Base-by-base conservation (phyloP, 2,329 filamentous ascomycete species). In the Calonectria pseudoturangicola region DNA sequence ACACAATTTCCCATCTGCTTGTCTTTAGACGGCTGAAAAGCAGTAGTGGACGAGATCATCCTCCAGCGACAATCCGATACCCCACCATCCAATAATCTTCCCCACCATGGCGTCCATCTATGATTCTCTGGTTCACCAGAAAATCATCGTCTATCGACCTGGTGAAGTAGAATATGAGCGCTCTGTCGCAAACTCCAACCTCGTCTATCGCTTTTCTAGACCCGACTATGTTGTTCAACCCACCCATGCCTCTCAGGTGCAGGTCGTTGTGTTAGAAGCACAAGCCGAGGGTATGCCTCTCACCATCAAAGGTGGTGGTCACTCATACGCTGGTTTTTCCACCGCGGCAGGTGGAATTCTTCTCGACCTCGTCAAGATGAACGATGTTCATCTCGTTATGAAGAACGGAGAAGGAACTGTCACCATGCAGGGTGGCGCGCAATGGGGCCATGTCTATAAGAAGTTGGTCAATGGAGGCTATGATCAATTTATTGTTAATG, bases 391-490 rank as follows among this genome's bases (percentile, higher is more conserved):
- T 25, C 21, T 60, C 27, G 54, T 27, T 4, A 39, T 60, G 21
- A 18, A 60, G 2, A n/a, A 25, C 2, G 39, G 2, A 8, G 13
- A 36, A 9, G 54, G 33, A 25, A 41, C 36, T 3, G 36, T 60
- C 9, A 60, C 54, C 2, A 36, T 60, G 33, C 54, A 60, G 18
- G 54, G 54, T 18, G 54, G 54, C 6, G 54, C 54, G 54, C 54
- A 27, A 18, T 60, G 54, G 54, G 54, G 54, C 21, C 54, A 60
- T 12, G 54, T 16, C 2, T 60, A 60, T 9, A 60, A 41, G 36
- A 60, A 18, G 33, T n/a, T 60, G 33, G 4, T 43, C 21, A 60
- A 60, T 9, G 54, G 54, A 2, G 13, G 33, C 13, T 33, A 41
- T 7, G 4, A 60, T 9, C 12, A 16, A 15, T 60, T 15, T 15